Conservation (phyloP, 2,329 filamentous ascomycete species). For the Monilinia fructigena region DNA sequence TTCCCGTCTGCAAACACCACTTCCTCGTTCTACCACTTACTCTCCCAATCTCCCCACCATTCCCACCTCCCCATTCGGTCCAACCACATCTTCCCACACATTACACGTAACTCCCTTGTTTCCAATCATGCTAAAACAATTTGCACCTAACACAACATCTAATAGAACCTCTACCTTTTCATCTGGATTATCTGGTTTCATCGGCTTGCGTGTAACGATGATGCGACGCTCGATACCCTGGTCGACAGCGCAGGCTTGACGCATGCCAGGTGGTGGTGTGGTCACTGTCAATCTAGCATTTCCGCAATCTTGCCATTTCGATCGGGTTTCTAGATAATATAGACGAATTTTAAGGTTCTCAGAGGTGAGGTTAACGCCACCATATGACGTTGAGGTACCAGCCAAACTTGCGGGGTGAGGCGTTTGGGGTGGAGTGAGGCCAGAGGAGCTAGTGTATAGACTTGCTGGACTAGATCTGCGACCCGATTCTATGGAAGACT, state of each 20-base stretch:
- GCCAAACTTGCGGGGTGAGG: constrained; percentile 30
- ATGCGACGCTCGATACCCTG: constrained; percentile 81
- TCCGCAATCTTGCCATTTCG: constrained; percentile 90
- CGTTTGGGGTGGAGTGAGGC: constrained; percentile 40
- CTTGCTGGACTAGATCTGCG: constrained; percentile 42
- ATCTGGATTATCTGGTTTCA: constrained; percentile 24
- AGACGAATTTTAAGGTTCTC: constrained; percentile 83
- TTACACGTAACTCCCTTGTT: constrained; percentile 33
- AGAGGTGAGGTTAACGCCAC: constrained; percentile 61
- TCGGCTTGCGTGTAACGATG: constrained; percentile 63
- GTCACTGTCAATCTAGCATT: constrained; percentile 81
- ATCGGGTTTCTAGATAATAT: constrained; percentile 72
- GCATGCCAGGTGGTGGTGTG: constrained; percentile 63
- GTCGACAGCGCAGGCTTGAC: constrained; percentile 57
- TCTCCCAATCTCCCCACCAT: constrained; percentile 32
- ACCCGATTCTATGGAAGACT: constrained; percentile 65
- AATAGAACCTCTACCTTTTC: constrained; percentile 26
- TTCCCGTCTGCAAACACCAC: constrained; percentile 35
- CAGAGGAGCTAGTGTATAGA: constrained; percentile 47
- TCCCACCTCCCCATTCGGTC: constrained; percentile 35
- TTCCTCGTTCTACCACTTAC: constrained; percentile 35
- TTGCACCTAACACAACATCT: constrained; percentile 32
- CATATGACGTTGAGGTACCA: constrained; percentile 35
- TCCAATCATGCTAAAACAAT: constrained; percentile 33
- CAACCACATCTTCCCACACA: constrained; percentile 37